A percentile compares a stretch with the other conserved stretches of the same genome.
phyloP scores from a whole-genome alignment of 2,329 filamentous ascomycete species.

The Phoma sp. region DNA sequence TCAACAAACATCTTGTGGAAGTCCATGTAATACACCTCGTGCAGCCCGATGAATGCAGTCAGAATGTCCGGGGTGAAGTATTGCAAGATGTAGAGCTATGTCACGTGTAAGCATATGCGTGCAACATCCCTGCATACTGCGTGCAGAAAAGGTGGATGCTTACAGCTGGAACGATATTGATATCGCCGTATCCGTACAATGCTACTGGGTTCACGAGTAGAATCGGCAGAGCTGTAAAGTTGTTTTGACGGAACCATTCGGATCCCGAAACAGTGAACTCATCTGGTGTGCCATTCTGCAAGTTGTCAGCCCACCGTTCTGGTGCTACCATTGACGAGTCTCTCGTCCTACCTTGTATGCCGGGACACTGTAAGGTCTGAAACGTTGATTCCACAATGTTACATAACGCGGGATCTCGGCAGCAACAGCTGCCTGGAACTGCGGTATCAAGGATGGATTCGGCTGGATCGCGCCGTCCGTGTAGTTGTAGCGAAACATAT shows the following conservation, averaged over 20 bases:
- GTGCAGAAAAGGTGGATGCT: constrained; percentile 26
- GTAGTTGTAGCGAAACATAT: constrained; percentile 44
- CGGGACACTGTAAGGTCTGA: constrained; percentile 39
- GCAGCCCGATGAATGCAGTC: constrained; percentile 44
- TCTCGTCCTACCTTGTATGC: constrained; percentile 42
- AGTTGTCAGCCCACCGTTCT: constrained; percentile 21
- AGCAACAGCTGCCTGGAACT: constrained; percentile 32
- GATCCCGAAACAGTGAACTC: constrained; percentile 43
- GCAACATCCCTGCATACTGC: constrained; percentile 28
- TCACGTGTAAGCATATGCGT: constrained; percentile 37
- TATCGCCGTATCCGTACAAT: constrained; percentile 48
- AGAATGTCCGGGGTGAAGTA: constrained; percentile 49
- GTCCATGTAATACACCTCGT: constrained; percentile 47
- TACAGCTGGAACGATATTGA: constrained; percentile 47
- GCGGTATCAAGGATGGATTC: constrained; percentile 28
- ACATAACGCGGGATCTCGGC: constrained; percentile 46
- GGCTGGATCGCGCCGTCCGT: constrained; percentile 35
- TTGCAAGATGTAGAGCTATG: constrained; percentile 46
- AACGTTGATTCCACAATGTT: constrained; percentile 40
- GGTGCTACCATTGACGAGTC: constrained; percentile 12
- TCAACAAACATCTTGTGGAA: constrained; percentile 46
- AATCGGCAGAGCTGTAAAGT: constrained; percentile 44
- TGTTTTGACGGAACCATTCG: constrained; percentile 45
- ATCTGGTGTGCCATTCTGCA: constrained; percentile 45
- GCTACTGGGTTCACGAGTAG: constrained; percentile 45